phyloP scores from a whole-genome alignment of 2,329 filamentous ascomycete genomes.

The Boeremia exigua region DNA sequence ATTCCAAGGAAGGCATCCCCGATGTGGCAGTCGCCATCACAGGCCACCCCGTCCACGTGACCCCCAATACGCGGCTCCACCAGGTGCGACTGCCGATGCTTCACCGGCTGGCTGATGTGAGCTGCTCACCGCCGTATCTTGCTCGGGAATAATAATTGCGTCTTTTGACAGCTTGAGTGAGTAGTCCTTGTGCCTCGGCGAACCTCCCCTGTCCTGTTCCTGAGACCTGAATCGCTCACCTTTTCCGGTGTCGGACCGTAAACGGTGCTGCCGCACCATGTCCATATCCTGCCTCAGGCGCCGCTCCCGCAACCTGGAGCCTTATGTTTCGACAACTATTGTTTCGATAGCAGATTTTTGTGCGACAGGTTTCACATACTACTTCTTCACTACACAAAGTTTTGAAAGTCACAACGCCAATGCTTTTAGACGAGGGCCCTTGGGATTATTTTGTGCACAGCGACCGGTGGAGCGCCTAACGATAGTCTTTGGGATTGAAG shows the following conservation, averaged over 20 bases:
- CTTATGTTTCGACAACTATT: constrained; percentile 11
- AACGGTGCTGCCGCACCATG: constrained; percentile 18
- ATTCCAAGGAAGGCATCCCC: constrained; percentile 19
- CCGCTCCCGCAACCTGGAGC: constrained; percentile 8
- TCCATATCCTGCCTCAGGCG: constrained; percentile 16
- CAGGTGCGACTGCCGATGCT: constrained; percentile 18
- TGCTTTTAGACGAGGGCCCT: background rate
- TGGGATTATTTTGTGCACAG: constrained; percentile 19
- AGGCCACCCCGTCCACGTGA: constrained; percentile 8
- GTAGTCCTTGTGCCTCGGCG: constrained; percentile 8
- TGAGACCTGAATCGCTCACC: constrained; percentile 7
- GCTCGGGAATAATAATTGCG: constrained; percentile 18
- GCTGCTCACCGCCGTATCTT: constrained; percentile 17
- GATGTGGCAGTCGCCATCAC: constrained; percentile 11
- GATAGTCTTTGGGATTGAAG: constrained; percentile 5
- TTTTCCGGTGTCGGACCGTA: constrained; percentile 18
- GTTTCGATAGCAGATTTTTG: constrained; percentile 6
- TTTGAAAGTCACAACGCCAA: constrained; percentile 3
- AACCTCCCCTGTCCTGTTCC: background rate
- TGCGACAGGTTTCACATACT: constrained; percentile 10
- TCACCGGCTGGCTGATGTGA: constrained; percentile 16
- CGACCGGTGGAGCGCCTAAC: constrained; percentile 19
- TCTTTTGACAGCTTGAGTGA: constrained; percentile 1
- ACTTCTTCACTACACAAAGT: constrained; percentile 1
- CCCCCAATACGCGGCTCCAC: constrained; percentile 1